Base-by-base conservation (phyloP, 2,329 filamentous ascomycete species). In the Colletotrichum higginsianum region DNA sequence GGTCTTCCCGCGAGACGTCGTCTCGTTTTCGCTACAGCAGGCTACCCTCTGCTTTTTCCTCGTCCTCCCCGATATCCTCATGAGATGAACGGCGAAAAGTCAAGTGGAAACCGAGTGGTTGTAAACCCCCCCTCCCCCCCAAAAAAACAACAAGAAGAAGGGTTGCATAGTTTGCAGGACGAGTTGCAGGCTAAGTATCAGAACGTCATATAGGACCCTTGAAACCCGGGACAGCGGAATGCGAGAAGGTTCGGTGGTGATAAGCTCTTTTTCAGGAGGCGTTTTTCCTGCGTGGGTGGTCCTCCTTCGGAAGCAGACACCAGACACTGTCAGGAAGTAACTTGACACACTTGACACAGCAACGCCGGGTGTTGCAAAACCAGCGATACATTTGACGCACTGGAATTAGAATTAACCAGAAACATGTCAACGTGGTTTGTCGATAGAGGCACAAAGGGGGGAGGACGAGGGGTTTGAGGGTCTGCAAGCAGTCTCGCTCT, bases 21-120 rank as follows among this genome's bases (percentile, higher is more conserved):
- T 55, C 52, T 55, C 23, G 52, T 55, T 35, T 16, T 18, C 50
- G 26, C 50, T 15, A 38, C 52, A n/a, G 26, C 52, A 30, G 30
- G 30, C 30, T 30, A 30, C 30, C 5, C 6, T 30, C 30, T 30
- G 30, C 6, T 9, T 30, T 30, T 30, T 7, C 30, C 30, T 8
- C 30, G 30, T 30, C 30, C 30, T 30, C 30, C 15, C 30, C 52
- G 18, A n/a, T 30, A 38, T 1, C 30, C 50, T 16, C 26, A 55
- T 55, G 30, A 38, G 52, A 55, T 38, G 52, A 55, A 55, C 52
- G 52, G 52, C 16, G 7, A 12, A 49, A 49, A 21, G 44, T 61
- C 15, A 61, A 46, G 38, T 30, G 30, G 30, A 30, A 30, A 30
- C 5, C 8, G 1, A 30, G 7, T 8, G 30, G 7, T 30, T 8